Evolutionary conservation across 2,329 filamentous ascomycete species (phyloP), one percentile per base, ranked within the genome.

Genomic region (Ophiostoma sp.): DNA sequence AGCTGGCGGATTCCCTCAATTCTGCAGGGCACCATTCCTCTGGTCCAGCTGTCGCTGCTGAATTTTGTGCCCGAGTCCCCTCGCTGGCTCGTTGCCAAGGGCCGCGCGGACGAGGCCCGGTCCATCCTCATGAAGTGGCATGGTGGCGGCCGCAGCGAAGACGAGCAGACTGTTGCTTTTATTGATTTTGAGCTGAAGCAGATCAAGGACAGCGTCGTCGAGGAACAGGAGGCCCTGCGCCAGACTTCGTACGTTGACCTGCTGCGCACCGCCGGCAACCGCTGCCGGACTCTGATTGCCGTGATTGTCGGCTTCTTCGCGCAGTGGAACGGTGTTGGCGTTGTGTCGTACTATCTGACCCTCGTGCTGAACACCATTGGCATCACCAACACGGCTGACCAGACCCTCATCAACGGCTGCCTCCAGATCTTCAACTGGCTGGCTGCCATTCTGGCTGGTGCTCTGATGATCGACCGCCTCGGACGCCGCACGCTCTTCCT

Each of bases 401-500:
- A 81, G 72, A 72, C 69, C 35, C 69, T 72, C 57, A 73, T 73
- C 69, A 72, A 72, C 68, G 69, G 65, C 36, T 36, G 67, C 44
- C 69, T 70, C 23, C 69, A 70, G 20, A 70, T 68, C 23, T 82
- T 78, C 76, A 81, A 80, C 73, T 80, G 80, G 54, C 70, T 70
- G 11, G 77, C 77, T 0, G 79, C 81, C 20, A 48, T 67, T 4
- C 65, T 79, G 11, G 71, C 71, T 54, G 77, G 76, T 3, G 80
- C 81, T 0, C 78, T 80, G 64, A 74, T 82, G 3, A 79, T 82
- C 5, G 81, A 83, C 68, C 76, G 76, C 17, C 76, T 82, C 1
- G 81, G 81, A n/a, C 77, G 81, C 13, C 77, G 81, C n/a, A 77
- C 77, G 17, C 76, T 83, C 33, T 82, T 81, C 74, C 73, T 82